Base-by-base conservation (phyloP, 2,329 filamentous ascomycete species). In the Penicillium sp. region DNA sequence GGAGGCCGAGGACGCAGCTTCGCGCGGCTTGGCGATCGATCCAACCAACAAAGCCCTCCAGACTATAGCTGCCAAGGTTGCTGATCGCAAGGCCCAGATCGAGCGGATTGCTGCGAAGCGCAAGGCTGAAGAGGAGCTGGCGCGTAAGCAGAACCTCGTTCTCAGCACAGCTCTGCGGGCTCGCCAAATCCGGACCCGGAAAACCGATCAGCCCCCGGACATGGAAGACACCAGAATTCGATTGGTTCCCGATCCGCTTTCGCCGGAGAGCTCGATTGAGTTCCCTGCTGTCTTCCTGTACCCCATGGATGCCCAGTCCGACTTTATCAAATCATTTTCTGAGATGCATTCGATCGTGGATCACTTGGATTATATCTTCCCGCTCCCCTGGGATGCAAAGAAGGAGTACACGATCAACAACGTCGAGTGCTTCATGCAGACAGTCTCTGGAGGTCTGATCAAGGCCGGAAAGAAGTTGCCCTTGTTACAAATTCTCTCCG, bases 401-500 rank as follows among this genome's bases (percentile, higher is more conserved):
- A 70, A 77, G 1, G 82, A 82, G 60, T 96, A 95, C 68, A 79
- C 73, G 1, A 58, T 76, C 1, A 74, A 75, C 0, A 74, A 70
- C 1, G 88, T 95, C 4, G 90, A 95, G 58, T 93, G 88, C 62
- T 97, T 88, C 68, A 85, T 95, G 75, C 90, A 96, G 74, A 97
- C 90, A 0, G 71, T 72, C 4, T 74, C 76, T 0, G 90, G 90
- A 0, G 90, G 90, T 0, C 68, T 98, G 60, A 81, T 95, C 61
- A 96, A 95, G 73, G 84, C 90, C 24, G 91, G 93, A 41, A 90
- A 88, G 78, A 93, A 91, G 64, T 77, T 93, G 54, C 75, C 81
- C 18, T 67, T 97, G 57, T 69, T 89, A 43, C 87, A 89, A 73
- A 79, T 91, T 28, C 69, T 97, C 53, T 76, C 76, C 7, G 81